Conservation (phyloP, 768 basidiomycete species). For the Collybia sordida region DNA sequence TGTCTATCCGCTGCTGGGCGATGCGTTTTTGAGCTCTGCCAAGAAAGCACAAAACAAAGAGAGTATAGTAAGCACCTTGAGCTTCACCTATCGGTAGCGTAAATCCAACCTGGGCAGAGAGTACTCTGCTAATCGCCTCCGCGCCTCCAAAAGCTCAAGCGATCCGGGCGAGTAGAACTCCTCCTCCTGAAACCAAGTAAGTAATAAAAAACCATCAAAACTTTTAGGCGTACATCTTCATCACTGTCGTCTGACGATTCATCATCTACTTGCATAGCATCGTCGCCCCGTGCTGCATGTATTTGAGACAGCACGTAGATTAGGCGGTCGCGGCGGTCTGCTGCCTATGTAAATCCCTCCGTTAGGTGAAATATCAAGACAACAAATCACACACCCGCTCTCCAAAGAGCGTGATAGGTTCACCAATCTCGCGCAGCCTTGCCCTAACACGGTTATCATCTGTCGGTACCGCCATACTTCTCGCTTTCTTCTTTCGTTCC, state of each 20-base stretch:
- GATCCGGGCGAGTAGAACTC: conserved; percentile 96
- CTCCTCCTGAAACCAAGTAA: conserved; percentile 56
- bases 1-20: conserved; percentile 90
- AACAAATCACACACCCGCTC: conserved; percentile 75
- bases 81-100: conserved; percentile 49
- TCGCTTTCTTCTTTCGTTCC: conserved; percentile 95
- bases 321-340: conserved; percentile 93
- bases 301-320: conserved; percentile 95
- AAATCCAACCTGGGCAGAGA: conserved; percentile 92
- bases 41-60: conserved; percentile 35
- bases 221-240: conserved; percentile 57
- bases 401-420: conserved; percentile 97
- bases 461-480: conserved; percentile 93
- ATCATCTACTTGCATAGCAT: conserved; percentile 72
- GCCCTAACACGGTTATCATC: conserved; percentile 93
- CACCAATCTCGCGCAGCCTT: conserved; percentile 87
- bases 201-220: conserved; percentile 6
- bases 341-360: conserved; percentile 57
- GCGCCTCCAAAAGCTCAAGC: conserved; percentile 80
- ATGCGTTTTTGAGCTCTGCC: conserved; percentile 94
- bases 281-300: conserved; percentile 82
- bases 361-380: conserved; percentile 3
- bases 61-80: conserved; percentile 78
- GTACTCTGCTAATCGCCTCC: conserved; percentile 86
- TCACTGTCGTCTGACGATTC: conserved; percentile 70